Evolutionary conservation across 176 grass and related monocot genomes (phyloP).

Genomic region (Secale cereale): DNA sequence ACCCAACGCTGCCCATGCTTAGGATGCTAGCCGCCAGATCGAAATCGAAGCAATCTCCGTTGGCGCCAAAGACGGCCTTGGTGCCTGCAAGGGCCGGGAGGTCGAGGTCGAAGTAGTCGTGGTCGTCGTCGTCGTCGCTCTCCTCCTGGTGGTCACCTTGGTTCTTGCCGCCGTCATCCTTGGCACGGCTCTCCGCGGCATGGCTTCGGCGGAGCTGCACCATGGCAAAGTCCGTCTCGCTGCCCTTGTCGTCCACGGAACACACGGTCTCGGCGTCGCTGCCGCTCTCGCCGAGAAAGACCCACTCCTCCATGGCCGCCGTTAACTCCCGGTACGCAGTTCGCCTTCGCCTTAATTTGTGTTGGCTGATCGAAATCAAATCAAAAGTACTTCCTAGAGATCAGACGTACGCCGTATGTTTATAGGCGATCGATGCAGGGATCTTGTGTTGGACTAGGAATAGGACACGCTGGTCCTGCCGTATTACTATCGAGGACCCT

Average conservation of each 20-base stretch:
- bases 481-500: not conserved
- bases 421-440: not conserved
- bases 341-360: not conserved
- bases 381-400: not conserved
- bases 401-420: not conserved
- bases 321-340: not conserved
- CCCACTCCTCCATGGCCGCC: slow-evolving; percentile 3
- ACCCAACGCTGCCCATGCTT: not conserved
- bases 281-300: not conserved
- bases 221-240: not conserved
- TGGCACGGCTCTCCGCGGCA: too few species aligned
- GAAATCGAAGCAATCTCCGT: not conserved
- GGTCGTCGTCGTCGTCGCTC: not conserved
- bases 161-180: not conserved
- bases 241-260: not conserved
- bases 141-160: not conserved
- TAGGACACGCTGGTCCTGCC: not conserved
- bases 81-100: not conserved
- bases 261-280: not conserved
- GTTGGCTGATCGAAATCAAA: not conserved
- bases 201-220: not conserved
- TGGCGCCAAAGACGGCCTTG: not conserved
- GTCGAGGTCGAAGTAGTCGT: not conserved
- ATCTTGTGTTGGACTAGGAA: not conserved
- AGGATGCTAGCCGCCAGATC: not conserved